These are phyloP conservation scores for Mucor indicus DNA, from an alignment of 371 early-diverging fungal species.

Conservation along the genomic window DNA sequence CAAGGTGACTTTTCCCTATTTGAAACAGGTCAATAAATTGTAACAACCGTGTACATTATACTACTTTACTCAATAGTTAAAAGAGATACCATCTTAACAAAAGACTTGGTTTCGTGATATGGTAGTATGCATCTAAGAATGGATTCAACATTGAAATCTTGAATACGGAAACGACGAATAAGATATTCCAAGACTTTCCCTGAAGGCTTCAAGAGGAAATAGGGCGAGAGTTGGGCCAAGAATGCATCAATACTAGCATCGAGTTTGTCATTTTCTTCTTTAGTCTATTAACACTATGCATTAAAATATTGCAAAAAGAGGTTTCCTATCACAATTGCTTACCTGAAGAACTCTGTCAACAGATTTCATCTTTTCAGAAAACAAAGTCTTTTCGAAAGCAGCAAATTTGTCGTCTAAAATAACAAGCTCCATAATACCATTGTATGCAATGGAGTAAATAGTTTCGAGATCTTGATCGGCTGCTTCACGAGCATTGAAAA, in stretches of 20 bases:
- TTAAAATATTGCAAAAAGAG: background rate
- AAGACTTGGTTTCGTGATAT: constrained; percentile 90
- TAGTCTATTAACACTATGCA: constrained; percentile 48
- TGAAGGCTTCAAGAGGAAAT: constrained; percentile 78
- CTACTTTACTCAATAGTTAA: constrained; percentile 65
- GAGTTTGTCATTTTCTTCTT: constrained; percentile 78
- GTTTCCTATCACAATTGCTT: constrained; percentile 9
- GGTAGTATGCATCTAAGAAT: constrained; percentile 80
- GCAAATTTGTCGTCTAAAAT: constrained; percentile 66
- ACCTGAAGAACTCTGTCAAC: constrained; percentile 75
- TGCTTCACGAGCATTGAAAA: constrained; percentile 82
- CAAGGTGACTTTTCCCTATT: constrained; percentile 61
- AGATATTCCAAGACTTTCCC: constrained; percentile 93
- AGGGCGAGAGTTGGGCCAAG: constrained; percentile 74
- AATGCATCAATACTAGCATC: constrained; percentile 75
- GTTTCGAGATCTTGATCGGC: constrained; percentile 88
- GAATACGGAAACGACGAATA: constrained; percentile 83
- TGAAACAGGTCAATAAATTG: background rate
- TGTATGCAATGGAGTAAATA: constrained; percentile 78
- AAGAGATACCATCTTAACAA: constrained; percentile 76
- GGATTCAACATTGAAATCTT: constrained; percentile 83
- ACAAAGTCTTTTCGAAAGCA: constrained; percentile 73
- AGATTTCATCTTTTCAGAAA: constrained; percentile 77
- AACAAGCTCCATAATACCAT: constrained; percentile 77
- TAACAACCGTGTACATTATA: constrained; percentile 14